Percentiles rank a stretch among this genome's conserved stretches.
Evolutionary conservation across 495 filamentous ascomycete species (phyloP).

Genomic region (Neurospora tetrasperma): DNA sequence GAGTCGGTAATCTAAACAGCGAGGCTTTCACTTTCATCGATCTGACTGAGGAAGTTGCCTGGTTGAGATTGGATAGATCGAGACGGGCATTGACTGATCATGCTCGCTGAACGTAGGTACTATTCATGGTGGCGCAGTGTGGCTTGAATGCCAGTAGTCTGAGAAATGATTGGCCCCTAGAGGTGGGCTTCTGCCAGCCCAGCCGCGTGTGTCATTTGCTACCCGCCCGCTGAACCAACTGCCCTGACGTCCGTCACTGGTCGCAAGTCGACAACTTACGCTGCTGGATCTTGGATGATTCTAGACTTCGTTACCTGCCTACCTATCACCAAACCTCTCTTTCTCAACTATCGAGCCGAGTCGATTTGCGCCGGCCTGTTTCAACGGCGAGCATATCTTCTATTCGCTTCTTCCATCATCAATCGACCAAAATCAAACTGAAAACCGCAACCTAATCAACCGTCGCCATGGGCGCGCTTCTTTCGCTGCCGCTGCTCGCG

Average conservation of each 20-base stretch:
- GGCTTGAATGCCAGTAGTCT: not conserved
- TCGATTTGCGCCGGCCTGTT: not conserved
- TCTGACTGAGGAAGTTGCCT: not conserved
- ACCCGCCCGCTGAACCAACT: not conserved
- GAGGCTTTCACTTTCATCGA: not conserved
- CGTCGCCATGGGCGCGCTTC: conserved; percentile 71
- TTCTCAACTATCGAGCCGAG: not conserved
- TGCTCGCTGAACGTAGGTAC: not conserved
- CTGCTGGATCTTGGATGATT: not conserved
- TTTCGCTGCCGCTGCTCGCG: conserved; percentile 82
- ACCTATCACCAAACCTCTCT: not conserved
- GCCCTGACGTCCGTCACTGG: not conserved
- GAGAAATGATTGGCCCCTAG: not conserved
- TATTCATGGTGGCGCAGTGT: not conserved
- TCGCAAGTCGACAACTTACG: not conserved
- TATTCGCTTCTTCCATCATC: not conserved
- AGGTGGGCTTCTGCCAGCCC: not conserved
- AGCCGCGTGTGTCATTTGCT: not conserved
- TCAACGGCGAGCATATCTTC: not conserved
- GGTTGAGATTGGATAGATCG: not conserved
- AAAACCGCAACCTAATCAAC: not conserved
- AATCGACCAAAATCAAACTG: not conserved
- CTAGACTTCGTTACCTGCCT: not conserved
- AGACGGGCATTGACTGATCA: not conserved
- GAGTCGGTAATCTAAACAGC: not conserved